Conservation (phyloP, 306 rosid species). For the Canavalia gladiata region DNA sequence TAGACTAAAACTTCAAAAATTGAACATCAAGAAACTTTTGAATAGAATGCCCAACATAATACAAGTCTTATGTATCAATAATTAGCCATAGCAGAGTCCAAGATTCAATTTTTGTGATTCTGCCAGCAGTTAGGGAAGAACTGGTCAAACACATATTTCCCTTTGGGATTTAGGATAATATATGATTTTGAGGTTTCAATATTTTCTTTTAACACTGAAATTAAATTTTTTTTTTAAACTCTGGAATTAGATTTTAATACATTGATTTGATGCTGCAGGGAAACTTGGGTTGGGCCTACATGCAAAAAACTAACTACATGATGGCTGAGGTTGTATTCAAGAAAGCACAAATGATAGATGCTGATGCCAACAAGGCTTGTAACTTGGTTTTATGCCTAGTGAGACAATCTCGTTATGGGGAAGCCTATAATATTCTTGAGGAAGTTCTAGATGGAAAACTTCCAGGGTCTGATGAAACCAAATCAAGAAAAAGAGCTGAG, state of each 20-base stretch:
- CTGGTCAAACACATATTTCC: background rate
- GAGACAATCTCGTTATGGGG: slow-evolving; percentile 65
- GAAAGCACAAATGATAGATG: slow-evolving; percentile 85
- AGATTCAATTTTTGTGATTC: background rate
- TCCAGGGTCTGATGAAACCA: slow-evolving; percentile 65
- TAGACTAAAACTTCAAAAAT: slow-evolving; percentile 9
- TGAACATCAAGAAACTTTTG: background rate
- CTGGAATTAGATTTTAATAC: background rate
- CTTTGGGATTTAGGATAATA: background rate
- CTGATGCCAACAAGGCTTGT: slow-evolving; percentile 89
- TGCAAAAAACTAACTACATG: slow-evolving; percentile 75
- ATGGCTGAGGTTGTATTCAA: slow-evolving; percentile 79
- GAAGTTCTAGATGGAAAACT: slow-evolving; percentile 59
- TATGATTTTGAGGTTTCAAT: too few species aligned
- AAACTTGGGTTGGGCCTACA: slow-evolving; percentile 97
- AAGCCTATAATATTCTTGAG: slow-evolving; percentile 62
- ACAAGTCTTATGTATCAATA: background rate
- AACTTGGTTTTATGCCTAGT: slow-evolving; percentile 76
- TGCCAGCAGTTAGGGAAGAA: background rate
- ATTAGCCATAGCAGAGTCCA: background rate
- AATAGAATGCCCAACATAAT: background rate
- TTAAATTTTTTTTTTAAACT: background rate
- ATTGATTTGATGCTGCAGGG: slow-evolving; percentile 61
- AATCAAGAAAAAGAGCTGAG: slow-evolving; percentile 63
- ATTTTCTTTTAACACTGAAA: too few species aligned